phyloP scores from a whole-genome alignment of 1,139 yeast species.

The Yamadazyma buinensis region DNA sequence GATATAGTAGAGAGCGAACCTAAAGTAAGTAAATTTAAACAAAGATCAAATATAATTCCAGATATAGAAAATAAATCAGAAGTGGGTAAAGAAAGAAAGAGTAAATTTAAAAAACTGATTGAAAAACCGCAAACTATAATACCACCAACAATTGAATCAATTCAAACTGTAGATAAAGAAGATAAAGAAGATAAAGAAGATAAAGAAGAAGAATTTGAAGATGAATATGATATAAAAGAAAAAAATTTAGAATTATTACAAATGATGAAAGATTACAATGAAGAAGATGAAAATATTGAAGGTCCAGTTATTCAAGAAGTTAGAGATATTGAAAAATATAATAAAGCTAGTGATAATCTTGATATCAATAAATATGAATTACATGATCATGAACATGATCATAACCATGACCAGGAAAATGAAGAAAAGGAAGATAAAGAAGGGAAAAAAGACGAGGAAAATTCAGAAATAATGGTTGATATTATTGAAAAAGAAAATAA shows the following conservation, averaged over 20 bases:
- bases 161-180: background rate
- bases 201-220: too few relatives aligned
- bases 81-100: conserved; percentile 1
- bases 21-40: background rate
- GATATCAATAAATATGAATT: conserved; percentile 18
- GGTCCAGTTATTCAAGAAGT: conserved; percentile 56
- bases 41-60: conserved; percentile 1
- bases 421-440: conserved; percentile 7
- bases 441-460: conserved; percentile 17
- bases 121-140: too few relatives aligned
- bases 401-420: conserved; percentile 4
- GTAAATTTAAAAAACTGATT: too few relatives aligned
- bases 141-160: too few relatives aligned
- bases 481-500: conserved; percentile 31
- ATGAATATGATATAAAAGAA: background rate
- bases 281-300: conserved; percentile 49
- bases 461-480: conserved; percentile 34
- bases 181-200: background rate
- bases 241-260: conserved; percentile 7
- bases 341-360: conserved; percentile 37
- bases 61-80: conserved; percentile 7
- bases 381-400: conserved; percentile 9
- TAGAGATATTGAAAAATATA: conserved; percentile 53
- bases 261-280: conserved; percentile 21
- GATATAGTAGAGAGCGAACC: conserved; percentile 1